These are phyloP conservation scores for Aspergillus bertholletiae DNA, from an alignment of 495 filamentous ascomycete species.

Conservation along the genomic window DNA sequence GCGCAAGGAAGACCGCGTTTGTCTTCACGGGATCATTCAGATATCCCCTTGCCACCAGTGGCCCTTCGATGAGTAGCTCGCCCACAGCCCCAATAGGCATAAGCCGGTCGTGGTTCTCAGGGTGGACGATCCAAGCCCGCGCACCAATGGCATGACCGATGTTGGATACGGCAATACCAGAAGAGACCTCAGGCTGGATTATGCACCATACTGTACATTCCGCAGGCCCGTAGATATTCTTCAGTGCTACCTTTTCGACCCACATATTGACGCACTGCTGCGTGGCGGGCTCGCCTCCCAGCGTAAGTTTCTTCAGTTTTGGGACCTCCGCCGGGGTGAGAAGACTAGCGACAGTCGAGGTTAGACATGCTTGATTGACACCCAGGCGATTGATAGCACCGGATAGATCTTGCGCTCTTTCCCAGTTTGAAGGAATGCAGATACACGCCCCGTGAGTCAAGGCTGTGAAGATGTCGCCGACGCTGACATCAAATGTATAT, in stretches of 20 bases:
- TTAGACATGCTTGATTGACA: slow-evolving; percentile 24
- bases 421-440: slow-evolving; percentile 22
- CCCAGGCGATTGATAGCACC: slow-evolving; percentile 18
- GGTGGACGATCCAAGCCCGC: slow-evolving; percentile 12
- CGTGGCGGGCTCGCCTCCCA: no score
- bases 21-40: slow-evolving; percentile 25
- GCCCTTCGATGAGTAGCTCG: slow-evolving; percentile 51
- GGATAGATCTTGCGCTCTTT: background rate
- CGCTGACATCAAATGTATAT: slow-evolving; percentile 26
- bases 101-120: slow-evolving; percentile 41
- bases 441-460: slow-evolving; percentile 28
- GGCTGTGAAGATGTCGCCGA: slow-evolving; percentile 20
- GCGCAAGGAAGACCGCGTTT: background rate
- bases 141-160: background rate
- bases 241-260: no score
- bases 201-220: slow-evolving; percentile 35
- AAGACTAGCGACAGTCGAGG: no score
- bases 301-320: no score
- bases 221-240: no score
- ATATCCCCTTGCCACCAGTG: slow-evolving; percentile 48
- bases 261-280: no score
- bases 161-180: no score
- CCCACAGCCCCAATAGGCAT: slow-evolving; percentile 48
- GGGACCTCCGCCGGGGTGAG: no score
- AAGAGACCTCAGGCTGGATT: no score